Percentiles rank a stretch among this genome's conserved stretches.
phyloP scores from a whole-genome alignment of 192 early-diverging fungal species.

The Backusella liffmaniae region DNA sequence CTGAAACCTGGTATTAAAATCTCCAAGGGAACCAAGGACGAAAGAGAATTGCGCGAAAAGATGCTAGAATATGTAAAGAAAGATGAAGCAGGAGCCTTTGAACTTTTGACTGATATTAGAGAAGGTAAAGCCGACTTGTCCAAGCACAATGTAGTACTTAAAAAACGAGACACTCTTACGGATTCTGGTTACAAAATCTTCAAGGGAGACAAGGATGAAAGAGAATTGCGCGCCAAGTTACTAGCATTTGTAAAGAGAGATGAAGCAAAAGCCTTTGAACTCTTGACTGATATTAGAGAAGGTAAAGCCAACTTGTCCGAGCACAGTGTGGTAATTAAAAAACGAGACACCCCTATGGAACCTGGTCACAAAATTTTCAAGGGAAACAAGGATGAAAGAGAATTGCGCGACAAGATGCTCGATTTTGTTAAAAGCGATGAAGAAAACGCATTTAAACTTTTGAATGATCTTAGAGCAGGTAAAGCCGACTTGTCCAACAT shows the following conservation, averaged over 20 bases:
- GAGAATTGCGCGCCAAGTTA: neutral
- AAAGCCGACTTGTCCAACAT: neutral
- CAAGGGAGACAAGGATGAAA: neutral
- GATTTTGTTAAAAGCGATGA: neutral
- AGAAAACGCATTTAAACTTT: neutral
- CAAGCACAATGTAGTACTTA: too few species aligned
- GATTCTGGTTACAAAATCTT: neutral
- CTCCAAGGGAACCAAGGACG: neutral
- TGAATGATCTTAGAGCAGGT: neutral
- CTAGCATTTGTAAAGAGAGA: neutral
- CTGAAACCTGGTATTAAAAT: neutral
- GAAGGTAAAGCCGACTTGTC: neutral
- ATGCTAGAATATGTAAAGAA: neutral
- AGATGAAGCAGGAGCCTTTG: neutral
- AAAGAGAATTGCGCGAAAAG: neutral
- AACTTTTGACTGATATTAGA: neutral
- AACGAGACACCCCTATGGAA: too few species aligned
- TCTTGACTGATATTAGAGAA: neutral
- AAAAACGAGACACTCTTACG: neutral
- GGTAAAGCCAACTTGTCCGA: neutral
- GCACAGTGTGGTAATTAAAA: too few species aligned
- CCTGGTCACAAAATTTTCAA: neutral
- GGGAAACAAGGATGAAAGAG: neutral
- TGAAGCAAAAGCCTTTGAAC: neutral
- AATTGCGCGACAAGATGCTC: neutral